phyloP scores from a whole-genome alignment of 169 alveolate genomes.

The Besnoitia besnoiti region DNA sequence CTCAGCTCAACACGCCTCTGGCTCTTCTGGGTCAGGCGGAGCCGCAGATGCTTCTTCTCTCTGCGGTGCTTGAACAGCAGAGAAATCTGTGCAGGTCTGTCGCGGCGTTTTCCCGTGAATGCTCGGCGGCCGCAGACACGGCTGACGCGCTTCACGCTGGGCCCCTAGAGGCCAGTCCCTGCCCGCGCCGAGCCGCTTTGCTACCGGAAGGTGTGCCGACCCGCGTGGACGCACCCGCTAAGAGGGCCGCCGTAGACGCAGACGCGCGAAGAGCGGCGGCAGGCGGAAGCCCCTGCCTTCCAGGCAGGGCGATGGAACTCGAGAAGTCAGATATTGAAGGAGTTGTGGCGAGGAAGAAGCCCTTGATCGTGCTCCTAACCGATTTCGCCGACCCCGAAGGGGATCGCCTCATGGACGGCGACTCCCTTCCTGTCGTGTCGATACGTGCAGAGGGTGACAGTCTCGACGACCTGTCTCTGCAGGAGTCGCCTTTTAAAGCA shows the following conservation, averaged over 20 bases:
- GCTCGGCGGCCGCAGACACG: neutral
- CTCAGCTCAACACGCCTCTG: neutral
- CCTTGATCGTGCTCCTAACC: neutral
- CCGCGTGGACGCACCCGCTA: too few species aligned
- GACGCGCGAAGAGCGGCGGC: too few species aligned
- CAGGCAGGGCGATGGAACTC: neutral
- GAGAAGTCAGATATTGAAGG: neutral
- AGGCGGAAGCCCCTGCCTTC: too few species aligned
- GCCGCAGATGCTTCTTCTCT: constrained; percentile 13
- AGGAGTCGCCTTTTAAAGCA: too few species aligned
- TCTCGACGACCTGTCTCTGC: neutral
- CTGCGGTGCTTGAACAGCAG: constrained; percentile 8
- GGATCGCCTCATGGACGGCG: neutral
- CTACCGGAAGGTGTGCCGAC: too few species aligned
- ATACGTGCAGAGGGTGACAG: neutral
- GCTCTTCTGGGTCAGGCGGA: neutral
- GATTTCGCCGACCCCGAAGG: neutral
- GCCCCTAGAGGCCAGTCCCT: neutral
- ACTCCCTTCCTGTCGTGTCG: neutral
- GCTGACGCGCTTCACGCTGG: neutral
- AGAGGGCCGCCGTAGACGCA: too few species aligned
- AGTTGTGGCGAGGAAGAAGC: neutral
- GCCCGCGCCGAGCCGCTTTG: neutral
- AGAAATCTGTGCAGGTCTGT: neutral
- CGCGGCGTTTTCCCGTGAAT: neutral